phyloP scores from a whole-genome alignment of 306 rosid genomes.

The Glycine latifolia region DNA sequence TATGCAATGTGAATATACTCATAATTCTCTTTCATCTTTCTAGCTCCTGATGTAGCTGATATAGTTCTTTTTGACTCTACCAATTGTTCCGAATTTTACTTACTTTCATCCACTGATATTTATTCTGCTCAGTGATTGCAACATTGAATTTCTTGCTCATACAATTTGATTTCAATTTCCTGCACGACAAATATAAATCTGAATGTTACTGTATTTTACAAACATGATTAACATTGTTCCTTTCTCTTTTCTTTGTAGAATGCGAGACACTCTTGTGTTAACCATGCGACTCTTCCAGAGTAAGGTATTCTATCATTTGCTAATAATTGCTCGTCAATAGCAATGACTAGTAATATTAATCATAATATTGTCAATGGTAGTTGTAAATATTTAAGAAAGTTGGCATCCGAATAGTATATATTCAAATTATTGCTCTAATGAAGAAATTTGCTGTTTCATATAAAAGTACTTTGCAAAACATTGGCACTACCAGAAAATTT shows the following conservation, averaged over 20 bases:
- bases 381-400: slow-evolving; percentile 22
- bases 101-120: neutral
- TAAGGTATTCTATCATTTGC: slow-evolving; percentile 65
- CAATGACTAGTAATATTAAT: slow-evolving; percentile 13
- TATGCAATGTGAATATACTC: neutral
- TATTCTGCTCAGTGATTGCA: slow-evolving; percentile 15
- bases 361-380: neutral
- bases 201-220: slow-evolving; percentile 35
- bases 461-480: neutral
- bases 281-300: slow-evolving; percentile 90
- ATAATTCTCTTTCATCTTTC: neutral
- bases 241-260: slow-evolving; percentile 60
- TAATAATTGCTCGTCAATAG: neutral
- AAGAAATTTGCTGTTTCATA: slow-evolving; percentile 13
- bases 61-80: neutral
- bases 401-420: slow-evolving; percentile 13
- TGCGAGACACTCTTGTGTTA: slow-evolving; percentile 90
- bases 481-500: neutral
- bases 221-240: slow-evolving; percentile 38
- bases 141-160: slow-evolving; percentile 18
- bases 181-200: slow-evolving; percentile 12
- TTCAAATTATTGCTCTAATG: neutral
- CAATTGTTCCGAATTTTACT: neutral
- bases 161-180: slow-evolving; percentile 10
- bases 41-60: slow-evolving; percentile 10